phyloP scores from a whole-genome alignment of 202 grass and related monocot genomes.

The Musa balbisiana region DNA sequence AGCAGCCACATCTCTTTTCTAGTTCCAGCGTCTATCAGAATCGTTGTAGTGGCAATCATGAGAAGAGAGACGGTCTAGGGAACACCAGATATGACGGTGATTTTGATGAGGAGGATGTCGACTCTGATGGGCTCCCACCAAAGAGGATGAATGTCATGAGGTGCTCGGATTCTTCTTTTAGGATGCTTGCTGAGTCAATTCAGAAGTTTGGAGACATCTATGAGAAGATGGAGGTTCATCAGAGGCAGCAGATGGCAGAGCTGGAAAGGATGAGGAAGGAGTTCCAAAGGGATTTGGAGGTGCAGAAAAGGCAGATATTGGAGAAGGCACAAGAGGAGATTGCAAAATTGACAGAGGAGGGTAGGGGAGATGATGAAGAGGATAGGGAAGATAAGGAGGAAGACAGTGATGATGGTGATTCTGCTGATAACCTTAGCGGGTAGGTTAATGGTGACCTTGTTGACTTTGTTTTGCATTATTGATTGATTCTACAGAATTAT shows the following conservation, averaged over 20 bases:
- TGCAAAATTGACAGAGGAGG: conserved; percentile 32
- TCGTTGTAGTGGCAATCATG: background rate
- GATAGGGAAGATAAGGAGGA: conserved; percentile 25
- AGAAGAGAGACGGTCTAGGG: conserved; percentile 16
- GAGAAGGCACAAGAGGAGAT: conserved; percentile 57
- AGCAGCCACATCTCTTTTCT: conserved; percentile 37
- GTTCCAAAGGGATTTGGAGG: conserved; percentile 63
- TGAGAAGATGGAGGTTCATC: conserved; percentile 58
- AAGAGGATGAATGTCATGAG: conserved; percentile 5
- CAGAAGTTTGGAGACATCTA: conserved; percentile 51
- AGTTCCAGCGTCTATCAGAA: background rate
- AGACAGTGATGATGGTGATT: conserved; percentile 23
- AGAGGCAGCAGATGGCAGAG: conserved; percentile 53
- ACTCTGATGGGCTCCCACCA: conserved; percentile 13
- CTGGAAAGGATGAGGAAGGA: conserved; percentile 63
- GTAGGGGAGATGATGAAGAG: conserved; percentile 24
- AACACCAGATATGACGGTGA: conserved; percentile 32
- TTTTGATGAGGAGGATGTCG: conserved; percentile 4
- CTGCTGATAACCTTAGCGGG: conserved; percentile 16
- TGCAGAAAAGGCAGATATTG: conserved; percentile 60
- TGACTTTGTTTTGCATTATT: background rate
- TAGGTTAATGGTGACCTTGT: background rate
- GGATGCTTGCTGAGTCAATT: conserved; percentile 42
- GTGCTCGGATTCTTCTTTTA: conserved; percentile 20
- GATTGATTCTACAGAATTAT: background rate